Conservation (phyloP, 73 alveolate genomes). For the Tetrahymena malaccensis region DNA sequence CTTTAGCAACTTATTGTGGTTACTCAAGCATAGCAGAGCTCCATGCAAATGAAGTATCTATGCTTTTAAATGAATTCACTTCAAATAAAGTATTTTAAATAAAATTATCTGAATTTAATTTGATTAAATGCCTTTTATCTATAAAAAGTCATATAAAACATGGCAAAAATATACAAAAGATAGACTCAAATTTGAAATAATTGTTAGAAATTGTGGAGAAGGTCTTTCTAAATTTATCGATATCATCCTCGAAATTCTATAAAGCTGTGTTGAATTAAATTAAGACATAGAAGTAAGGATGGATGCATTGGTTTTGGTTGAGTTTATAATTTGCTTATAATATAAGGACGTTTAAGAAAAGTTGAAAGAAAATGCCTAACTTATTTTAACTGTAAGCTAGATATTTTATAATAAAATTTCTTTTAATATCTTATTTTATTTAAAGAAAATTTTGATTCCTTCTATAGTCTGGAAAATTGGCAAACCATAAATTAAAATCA, state of each 20-base stretch:
- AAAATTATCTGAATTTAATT: neutral
- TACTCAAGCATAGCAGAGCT: conserved; percentile 62
- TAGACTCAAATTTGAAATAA: conserved; percentile 63
- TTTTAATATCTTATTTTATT: neutral
- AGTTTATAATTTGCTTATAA: conserved; percentile 39
- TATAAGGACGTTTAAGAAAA: conserved; percentile 53
- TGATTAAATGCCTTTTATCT: neutral
- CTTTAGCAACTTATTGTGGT: conserved; percentile 64
- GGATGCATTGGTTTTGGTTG: conserved; percentile 69
- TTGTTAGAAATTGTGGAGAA: conserved; percentile 65
- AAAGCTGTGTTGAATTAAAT: conserved; percentile 62
- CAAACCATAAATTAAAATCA: conserved; percentile 84
- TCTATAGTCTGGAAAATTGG: conserved; percentile 90
- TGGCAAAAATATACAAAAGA: conserved; percentile 68
- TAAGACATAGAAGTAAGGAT: conserved; percentile 73
- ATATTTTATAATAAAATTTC: neutral
- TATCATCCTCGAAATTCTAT: conserved; percentile 57
- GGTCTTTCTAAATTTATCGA: conserved; percentile 62
- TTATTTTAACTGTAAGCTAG: conserved; percentile 50
- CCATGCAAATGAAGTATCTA: conserved; percentile 64
- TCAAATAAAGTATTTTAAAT: neutral
- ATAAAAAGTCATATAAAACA: conserved; percentile 43
- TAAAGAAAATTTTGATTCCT: conserved; percentile 37
- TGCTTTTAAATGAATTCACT: conserved; percentile 57
- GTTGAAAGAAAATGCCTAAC: conserved; percentile 47